A percentile compares a stretch with the other conserved stretches of the same genome.
Conservation (phyloP, 2,329 filamentous ascomycete genomes). For the Hypoxylon sp. region DNA sequence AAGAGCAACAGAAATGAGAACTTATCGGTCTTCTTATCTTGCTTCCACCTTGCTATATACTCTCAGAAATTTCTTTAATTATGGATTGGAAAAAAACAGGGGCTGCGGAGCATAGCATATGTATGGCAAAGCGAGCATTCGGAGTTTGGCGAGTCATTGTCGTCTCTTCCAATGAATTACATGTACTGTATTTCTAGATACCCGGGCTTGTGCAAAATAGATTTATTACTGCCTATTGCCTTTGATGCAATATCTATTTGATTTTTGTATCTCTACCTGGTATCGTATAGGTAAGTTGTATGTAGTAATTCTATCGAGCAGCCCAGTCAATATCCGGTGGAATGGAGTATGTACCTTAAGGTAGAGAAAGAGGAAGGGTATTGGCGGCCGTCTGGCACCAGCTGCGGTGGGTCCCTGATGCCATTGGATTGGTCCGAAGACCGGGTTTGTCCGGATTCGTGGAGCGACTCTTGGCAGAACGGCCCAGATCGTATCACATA, state of each 20-base stretch:
- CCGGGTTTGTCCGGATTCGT: conserved; percentile 32
- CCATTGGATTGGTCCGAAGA: conserved; percentile 12
- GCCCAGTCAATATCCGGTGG: neutral
- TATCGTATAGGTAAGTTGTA: neutral
- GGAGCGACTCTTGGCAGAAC: conserved; percentile 16
- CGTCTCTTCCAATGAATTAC: conserved; percentile 7
- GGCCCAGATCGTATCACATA: conserved; percentile 26
- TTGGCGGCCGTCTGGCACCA: conserved; percentile 8
- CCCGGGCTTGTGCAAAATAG: conserved; percentile 29
- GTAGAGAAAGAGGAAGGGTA: neutral
- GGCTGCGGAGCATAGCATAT: conserved; percentile 36
- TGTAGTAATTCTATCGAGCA: neutral
- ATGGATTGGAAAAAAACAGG: conserved; percentile 24
- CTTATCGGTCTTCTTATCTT: neutral
- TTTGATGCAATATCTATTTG: neutral
- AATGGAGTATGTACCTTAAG: neutral
- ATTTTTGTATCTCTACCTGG: neutral
- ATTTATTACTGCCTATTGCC: conserved; percentile 11
- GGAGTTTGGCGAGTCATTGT: conserved; percentile 37
- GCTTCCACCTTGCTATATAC: conserved; percentile 3
- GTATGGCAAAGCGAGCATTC: conserved; percentile 43
- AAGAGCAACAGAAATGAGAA: conserved; percentile 14
- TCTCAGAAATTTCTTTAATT: conserved; percentile 24
- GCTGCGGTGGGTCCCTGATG: conserved; percentile 10
- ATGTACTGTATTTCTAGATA: conserved; percentile 42